These are phyloP conservation scores for Schizophyllum amplum DNA, from an alignment of 1,284 basidiomycete species.

Conservation along the genomic window DNA sequence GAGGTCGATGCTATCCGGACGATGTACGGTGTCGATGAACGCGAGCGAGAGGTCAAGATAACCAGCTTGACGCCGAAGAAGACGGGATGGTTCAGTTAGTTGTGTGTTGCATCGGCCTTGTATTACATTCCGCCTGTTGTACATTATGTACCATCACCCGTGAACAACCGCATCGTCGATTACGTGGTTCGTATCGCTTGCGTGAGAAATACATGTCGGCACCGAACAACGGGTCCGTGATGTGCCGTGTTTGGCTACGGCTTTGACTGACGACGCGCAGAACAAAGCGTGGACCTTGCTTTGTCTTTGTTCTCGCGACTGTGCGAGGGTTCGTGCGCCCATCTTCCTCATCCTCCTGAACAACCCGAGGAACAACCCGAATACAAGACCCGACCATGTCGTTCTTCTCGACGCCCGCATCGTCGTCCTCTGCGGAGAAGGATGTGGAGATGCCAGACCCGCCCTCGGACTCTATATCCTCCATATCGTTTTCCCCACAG, in stretches of 20 bases:
- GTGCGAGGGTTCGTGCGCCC: neutral
- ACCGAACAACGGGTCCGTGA: neutral
- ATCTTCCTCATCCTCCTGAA: neutral
- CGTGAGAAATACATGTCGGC: neutral
- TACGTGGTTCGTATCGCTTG: too few species aligned
- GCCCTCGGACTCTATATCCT: constrained; percentile 69
- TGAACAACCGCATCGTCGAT: too few species aligned
- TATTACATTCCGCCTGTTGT: neutral
- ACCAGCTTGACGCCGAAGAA: constrained; percentile 15
- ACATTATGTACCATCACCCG: neutral
- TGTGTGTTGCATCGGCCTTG: neutral
- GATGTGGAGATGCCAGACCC: constrained; percentile 73
- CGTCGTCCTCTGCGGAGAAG: constrained; percentile 35
- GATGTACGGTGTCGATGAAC: constrained; percentile 44
- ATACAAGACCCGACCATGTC: constrained; percentile 23
- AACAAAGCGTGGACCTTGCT: neutral
- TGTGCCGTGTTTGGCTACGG: neutral
- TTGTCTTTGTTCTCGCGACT: neutral
- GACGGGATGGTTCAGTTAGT: neutral
- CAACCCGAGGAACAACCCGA: neutral
- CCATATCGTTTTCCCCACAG: constrained; percentile 54
- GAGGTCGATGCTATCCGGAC: constrained; percentile 43
- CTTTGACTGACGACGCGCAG: neutral
- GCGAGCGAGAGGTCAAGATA: constrained; percentile 40
- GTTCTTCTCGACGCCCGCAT: constrained; percentile 28